These are phyloP conservation scores for Suillus subaureus DNA, from an alignment of 768 basidiomycete genomes.

Conservation along the genomic window DNA sequence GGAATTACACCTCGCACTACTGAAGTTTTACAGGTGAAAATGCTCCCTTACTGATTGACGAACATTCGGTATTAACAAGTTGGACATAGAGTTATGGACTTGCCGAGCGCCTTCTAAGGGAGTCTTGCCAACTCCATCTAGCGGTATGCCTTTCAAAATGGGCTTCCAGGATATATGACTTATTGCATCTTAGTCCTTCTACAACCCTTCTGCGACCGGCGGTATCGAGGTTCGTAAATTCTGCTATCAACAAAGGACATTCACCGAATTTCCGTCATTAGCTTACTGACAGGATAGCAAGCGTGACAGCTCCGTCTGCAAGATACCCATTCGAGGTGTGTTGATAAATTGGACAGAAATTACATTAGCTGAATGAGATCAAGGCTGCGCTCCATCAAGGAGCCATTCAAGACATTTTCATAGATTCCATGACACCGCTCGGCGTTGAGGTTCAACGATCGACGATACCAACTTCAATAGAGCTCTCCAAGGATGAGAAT, in stretches of 20 bases:
- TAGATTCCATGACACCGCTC: slow-evolving; percentile 33
- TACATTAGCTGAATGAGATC: background rate
- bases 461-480: slow-evolving; percentile 29
- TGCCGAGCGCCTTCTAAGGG: slow-evolving; percentile 57
- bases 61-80: background rate
- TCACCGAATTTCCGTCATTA: slow-evolving; percentile 26
- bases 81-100: slow-evolving; percentile 69
- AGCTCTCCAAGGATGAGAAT: slow-evolving; percentile 28
- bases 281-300: slow-evolving; percentile 63
- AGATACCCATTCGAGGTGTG: slow-evolving; percentile 72
- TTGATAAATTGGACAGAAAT: background rate
- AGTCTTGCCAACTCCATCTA: slow-evolving; percentile 67
- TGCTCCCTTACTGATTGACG: background rate
- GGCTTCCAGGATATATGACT: background rate
- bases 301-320: slow-evolving; percentile 60
- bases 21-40: slow-evolving; percentile 48
- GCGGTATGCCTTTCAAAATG: slow-evolving; percentile 47
- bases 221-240: slow-evolving; percentile 55
- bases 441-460: slow-evolving; percentile 37
- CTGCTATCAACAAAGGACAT: background rate
- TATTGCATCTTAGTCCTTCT: slow-evolving; percentile 58
- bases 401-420: slow-evolving; percentile 34
- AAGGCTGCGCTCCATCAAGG: slow-evolving; percentile 37
- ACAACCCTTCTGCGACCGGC: slow-evolving; percentile 62
- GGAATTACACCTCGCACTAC: slow-evolving; percentile 29